Evolutionary conservation across 306 rosid genomes (phyloP).

Genomic region (Quercus aquifolioides): DNA sequence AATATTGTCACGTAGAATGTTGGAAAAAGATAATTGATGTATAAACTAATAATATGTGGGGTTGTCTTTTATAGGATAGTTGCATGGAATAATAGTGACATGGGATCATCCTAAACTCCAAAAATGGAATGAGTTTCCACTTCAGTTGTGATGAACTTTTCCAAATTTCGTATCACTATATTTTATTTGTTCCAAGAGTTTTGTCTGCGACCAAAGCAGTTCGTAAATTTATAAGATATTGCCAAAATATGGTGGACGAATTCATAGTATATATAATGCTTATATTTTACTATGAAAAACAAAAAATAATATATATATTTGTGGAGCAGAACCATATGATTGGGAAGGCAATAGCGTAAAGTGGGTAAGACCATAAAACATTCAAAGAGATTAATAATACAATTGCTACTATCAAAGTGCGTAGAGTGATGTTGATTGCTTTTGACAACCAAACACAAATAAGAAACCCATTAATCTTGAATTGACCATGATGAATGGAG

Average conservation of each 20-base stretch:
- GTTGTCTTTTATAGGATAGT: neutral
- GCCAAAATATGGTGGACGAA: too few species aligned
- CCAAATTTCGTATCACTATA: conserved; percentile 7
- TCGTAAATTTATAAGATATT: neutral
- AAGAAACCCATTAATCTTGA: neutral
- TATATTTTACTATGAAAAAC: too few species aligned
- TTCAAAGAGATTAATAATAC: neutral
- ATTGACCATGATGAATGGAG: neutral
- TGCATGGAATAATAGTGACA: conserved; percentile 13
- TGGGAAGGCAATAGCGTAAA: too few species aligned
- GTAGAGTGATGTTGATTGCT: neutral
- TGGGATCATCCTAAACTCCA: conserved; percentile 29
- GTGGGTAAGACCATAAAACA: neutral
- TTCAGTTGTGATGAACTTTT: conserved; percentile 11
- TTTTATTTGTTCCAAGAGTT: conserved; percentile 3
- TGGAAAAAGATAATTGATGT: conserved; percentile 7
- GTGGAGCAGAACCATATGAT: too few species aligned
- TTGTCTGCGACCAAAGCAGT: conserved; percentile 8
- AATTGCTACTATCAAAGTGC: neutral
- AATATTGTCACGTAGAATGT: conserved; percentile 22
- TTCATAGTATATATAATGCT: too few species aligned
- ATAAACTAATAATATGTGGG: conserved; percentile 1
- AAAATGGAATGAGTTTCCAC: conserved; percentile 11
- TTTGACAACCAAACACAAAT: neutral
- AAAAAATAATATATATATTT: too few species aligned